Conservation (phyloP, 345 rosid species). For the Bretschneidera sinensis region DNA sequence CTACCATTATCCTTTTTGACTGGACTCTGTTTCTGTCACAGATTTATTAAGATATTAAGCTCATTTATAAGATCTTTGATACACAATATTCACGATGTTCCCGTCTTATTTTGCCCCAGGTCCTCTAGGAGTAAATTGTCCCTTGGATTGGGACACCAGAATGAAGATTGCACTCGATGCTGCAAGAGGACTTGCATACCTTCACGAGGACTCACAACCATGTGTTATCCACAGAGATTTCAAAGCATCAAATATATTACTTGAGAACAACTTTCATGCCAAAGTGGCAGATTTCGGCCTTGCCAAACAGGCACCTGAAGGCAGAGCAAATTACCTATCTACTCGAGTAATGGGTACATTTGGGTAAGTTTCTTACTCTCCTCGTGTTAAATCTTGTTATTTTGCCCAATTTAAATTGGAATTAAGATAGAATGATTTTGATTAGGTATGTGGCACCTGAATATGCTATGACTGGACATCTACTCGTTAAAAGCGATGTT, state of each 20-base stretch:
- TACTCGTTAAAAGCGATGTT: conserved; percentile 95
- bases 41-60: not conserved
- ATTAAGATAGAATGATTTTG: conserved; percentile 15
- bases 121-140: conserved; percentile 79
- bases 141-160: no score
- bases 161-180: conserved; percentile 99
- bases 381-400: not conserved
- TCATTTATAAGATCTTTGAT: conserved; percentile 7
- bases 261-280: conserved; percentile 88
- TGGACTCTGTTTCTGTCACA: not conserved
- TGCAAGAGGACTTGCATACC: conserved; percentile 95
- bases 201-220: conserved; percentile 98
- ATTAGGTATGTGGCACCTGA: conserved; percentile 99
- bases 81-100: conserved; percentile 7
- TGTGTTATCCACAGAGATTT: conserved; percentile 98
- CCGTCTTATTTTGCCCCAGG: conserved; percentile 45
- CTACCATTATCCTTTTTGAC: not conserved
- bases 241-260: conserved; percentile 96
- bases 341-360: conserved; percentile 99
- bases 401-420: conserved; percentile 1
- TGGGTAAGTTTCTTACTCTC: conserved; percentile 64
- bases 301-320: conserved; percentile 99
- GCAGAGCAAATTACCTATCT: conserved; percentile 87
- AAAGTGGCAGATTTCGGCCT: conserved; percentile 99
- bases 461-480: conserved; percentile 99